Conservation (phyloP, 257 asterid genomes). For the Fraxinus quadrangulata region DNA sequence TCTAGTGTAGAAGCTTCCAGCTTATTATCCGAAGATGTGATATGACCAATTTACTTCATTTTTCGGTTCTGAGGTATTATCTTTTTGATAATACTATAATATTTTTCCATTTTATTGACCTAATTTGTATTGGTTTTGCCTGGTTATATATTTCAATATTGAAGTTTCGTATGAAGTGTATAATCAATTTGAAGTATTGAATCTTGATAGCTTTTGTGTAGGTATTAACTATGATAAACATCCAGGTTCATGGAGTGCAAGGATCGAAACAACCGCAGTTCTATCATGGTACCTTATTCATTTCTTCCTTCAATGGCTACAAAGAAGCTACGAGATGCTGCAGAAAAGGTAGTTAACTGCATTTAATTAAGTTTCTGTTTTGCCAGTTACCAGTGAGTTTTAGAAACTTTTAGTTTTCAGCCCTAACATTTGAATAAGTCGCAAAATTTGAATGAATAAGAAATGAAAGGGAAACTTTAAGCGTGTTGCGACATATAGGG, state of each 20-base stretch:
- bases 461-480: neutral
- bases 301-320: slow-evolving; percentile 95
- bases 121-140: neutral
- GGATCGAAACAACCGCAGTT: slow-evolving; percentile 75
- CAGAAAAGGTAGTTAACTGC: slow-evolving; percentile 60
- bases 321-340: slow-evolving; percentile 69
- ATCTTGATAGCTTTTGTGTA: slow-evolving; percentile 57
- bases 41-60: neutral
- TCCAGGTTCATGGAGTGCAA: slow-evolving; percentile 99
- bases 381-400: slow-evolving; percentile 12
- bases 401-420: neutral
- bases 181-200: slow-evolving; percentile 38
- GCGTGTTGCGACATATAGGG: neutral
- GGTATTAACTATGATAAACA: slow-evolving; percentile 68
- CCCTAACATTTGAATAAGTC: neutral
- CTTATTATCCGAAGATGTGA: neutral
- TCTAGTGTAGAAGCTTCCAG: neutral
- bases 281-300: slow-evolving; percentile 72
- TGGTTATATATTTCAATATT: neutral
- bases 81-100: neutral
- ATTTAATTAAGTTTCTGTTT: slow-evolving; percentile 4
- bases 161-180: slow-evolving; percentile 21
- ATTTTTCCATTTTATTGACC: slow-evolving; percentile 8
- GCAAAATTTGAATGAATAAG: neutral
- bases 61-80: neutral